Conservation (phyloP, 2,329 filamentous ascomycete species). For the Sporothrix humicola region DNA sequence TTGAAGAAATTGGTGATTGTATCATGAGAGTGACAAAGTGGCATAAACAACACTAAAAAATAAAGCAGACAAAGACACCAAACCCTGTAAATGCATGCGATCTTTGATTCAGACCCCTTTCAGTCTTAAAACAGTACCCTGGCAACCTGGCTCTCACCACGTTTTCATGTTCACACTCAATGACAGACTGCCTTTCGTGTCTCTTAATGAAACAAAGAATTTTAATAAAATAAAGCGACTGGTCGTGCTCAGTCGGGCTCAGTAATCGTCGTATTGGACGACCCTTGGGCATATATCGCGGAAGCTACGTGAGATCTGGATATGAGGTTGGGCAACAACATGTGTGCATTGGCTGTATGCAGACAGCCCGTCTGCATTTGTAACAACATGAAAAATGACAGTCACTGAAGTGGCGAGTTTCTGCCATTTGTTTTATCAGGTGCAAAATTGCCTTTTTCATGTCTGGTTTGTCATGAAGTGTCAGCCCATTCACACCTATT, state of each 20-base stretch:
- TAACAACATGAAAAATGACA: constrained; percentile 3
- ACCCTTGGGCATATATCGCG: constrained; percentile 12
- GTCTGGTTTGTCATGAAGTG: constrained; percentile 23
- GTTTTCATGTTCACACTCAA: no score
- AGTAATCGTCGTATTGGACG: constrained; percentile 17
- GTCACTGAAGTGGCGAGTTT: background rate
- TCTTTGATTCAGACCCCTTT: background rate
- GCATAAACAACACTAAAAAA: background rate
- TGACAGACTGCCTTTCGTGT: background rate
- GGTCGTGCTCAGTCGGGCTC: constrained; percentile 7
- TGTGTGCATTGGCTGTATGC: background rate
- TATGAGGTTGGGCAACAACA: background rate
- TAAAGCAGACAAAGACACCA: background rate
- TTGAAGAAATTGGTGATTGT: no score
- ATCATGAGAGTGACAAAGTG: background rate
- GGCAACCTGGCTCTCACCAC: background rate
- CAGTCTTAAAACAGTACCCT: background rate
- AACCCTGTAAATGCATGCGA: background rate
- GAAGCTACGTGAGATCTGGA: background rate
- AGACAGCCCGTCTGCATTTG: constrained; percentile 1
- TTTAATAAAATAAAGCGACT: background rate
- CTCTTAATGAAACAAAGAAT: constrained; percentile 2
- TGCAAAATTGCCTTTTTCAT: background rate
- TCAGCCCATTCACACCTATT: background rate
- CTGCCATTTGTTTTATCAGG: background rate